These are phyloP conservation scores for Podaxis carcinomalis DNA, from an alignment of 768 basidiomycete genomes.

Conservation along the genomic window DNA sequence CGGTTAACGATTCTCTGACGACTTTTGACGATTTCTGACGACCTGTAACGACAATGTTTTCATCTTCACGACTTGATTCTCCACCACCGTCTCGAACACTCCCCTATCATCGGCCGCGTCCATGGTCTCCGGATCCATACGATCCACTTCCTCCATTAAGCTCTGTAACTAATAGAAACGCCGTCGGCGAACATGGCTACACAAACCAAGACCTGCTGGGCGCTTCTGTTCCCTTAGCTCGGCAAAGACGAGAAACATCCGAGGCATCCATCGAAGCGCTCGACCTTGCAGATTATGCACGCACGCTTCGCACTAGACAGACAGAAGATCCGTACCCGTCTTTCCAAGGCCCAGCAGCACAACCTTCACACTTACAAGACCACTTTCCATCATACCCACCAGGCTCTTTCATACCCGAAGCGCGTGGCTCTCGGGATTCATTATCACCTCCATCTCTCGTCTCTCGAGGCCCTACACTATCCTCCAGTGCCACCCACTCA, in stretches of 20 bases:
- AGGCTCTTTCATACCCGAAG: constrained; percentile 21
- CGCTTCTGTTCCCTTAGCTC: constrained; percentile 17
- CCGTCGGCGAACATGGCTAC: background rate
- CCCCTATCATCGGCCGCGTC: constrained; percentile 23
- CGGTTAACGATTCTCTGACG: background rate
- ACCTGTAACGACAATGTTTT: constrained; percentile 5
- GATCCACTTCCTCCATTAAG: constrained; percentile 32
- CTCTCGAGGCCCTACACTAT: constrained; percentile 38
- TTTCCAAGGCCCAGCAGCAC: constrained; percentile 13
- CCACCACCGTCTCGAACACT: constrained; percentile 2
- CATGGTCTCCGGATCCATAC: constrained; percentile 63
- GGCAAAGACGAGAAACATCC: constrained; percentile 42
- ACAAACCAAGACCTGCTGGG: constrained; percentile 12
- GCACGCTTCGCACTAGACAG: constrained; percentile 38
- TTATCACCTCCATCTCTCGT: constrained; percentile 34
- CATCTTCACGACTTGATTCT: constrained; percentile 2
- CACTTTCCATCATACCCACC: constrained; percentile 23
- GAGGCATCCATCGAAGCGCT: constrained; percentile 68
- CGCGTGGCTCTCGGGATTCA: constrained; percentile 19
- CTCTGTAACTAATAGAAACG: constrained; percentile 12
- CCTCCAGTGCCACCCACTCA: constrained; percentile 28
- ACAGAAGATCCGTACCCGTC: constrained; percentile 29
- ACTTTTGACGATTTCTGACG: constrained; percentile 9
- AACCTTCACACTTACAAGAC: constrained; percentile 18
- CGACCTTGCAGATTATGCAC: constrained; percentile 69